Evolutionary conservation across 2,329 filamentous ascomycete species (phyloP), one percentile per base, ranked within the genome.

Genomic region (Colletotrichum noveboracense): DNA sequence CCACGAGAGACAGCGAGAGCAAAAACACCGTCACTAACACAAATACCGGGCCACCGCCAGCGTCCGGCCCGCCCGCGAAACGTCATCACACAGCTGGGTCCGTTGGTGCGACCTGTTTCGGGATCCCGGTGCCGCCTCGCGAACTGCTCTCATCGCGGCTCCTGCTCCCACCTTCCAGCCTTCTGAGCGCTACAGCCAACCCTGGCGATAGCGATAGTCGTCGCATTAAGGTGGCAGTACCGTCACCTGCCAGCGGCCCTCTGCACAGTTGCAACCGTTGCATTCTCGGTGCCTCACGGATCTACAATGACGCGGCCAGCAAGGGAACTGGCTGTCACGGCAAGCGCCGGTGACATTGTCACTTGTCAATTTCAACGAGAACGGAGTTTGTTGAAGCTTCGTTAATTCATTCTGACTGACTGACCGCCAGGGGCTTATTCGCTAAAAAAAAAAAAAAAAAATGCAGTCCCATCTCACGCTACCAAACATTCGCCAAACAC

Each of bases 91-190:
- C 18, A 61, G 66, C 69, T 67, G 73, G 56, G 18, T 24, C 69
- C 26, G 48, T 21, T 73, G 56, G 69, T 67, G 64, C 64, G 64
- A 58, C 73, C 34, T 61, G 73, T 75, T 75, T 68, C 65, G 73
- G 32, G 64, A 73, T n/a, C 73, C 61, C 14, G 13, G 73, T 13
- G 26, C 34, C 18, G 56, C 16, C 10, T 65, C 34, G 36, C 32
- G 56, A 21, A 60, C 28, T 58, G 56, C 30, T 30, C 26, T 16
- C 24, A n/a, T 5, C 69, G 62, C 61, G 61, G 32, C 61, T 43
- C 58, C 10, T 34, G 28, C 60, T 48, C 55, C 55, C 55, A 43
- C 52, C 62, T 62, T 32, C 16, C 61, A 52, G 66, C 36, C n/a
- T 69, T 24, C 43, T 52, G 6, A 52, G 43, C 43, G n/a, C 43